Evolutionary conservation across 2,329 filamentous ascomycete genomes (phyloP).

Genomic region (Ramularia endophylla): DNA sequence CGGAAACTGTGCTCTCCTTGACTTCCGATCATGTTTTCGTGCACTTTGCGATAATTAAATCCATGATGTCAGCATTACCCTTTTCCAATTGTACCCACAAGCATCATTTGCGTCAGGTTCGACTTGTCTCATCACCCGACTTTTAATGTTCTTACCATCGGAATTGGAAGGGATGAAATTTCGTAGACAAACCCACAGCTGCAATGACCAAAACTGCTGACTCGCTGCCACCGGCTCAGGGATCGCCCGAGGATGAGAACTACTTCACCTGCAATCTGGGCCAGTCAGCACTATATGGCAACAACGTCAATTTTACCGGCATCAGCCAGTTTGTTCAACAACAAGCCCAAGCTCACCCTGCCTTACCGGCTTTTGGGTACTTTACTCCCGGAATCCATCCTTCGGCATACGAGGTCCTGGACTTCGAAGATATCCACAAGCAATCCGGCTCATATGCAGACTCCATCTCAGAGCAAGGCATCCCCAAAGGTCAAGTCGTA

Average conservation of each 20-base stretch:
- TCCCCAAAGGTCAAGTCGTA: constrained; percentile 32
- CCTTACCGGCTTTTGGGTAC: constrained; percentile 48
- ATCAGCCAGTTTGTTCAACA: constrained; percentile 48
- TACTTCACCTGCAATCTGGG: constrained; percentile 60
- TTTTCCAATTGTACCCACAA: no score
- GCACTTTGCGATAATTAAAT: no score
- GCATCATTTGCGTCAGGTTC: no score
- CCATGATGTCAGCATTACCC: no score
- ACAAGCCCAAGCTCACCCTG: constrained; percentile 37
- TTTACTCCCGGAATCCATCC: constrained; percentile 28
- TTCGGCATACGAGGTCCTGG: neutral
- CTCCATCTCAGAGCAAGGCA: constrained; percentile 18
- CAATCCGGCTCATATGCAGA: constrained; percentile 32
- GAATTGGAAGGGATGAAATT: no score
- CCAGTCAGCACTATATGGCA: constrained; percentile 42
- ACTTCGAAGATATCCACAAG: neutral
- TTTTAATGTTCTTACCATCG: no score
- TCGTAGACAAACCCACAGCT: no score
- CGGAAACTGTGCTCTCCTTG: no score
- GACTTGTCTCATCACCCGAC: no score
- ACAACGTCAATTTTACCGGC: constrained; percentile 36
- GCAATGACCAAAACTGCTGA: no score
- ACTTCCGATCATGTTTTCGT: no score
- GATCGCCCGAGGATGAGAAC: constrained; percentile 29
- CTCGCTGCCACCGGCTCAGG: no score